Evolutionary conservation across 192 early-diverging fungal genomes (phyloP).

Genomic region (Podila horticola): DNA sequence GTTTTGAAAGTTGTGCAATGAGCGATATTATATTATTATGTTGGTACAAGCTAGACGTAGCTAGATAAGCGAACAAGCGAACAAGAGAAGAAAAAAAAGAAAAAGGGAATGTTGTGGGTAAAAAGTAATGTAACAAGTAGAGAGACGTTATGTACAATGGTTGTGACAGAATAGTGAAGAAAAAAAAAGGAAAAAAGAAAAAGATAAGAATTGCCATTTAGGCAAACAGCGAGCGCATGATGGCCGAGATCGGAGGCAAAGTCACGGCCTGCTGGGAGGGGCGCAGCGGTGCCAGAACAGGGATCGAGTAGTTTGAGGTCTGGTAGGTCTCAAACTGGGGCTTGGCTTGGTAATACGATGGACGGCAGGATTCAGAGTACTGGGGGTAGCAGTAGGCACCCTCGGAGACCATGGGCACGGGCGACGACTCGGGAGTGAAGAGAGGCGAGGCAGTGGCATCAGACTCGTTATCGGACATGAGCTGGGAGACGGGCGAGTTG

Average conservation of each 20-base stretch:
- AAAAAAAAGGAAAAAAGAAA: not conserved
- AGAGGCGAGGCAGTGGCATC: constrained; percentile 38
- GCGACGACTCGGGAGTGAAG: constrained; percentile 62
- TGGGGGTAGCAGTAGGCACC: not conserved
- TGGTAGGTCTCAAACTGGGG: not conserved
- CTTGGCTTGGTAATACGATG: not conserved
- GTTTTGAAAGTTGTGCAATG: not conserved
- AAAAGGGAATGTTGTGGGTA: not conserved
- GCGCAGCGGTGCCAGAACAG: constrained; percentile 21
- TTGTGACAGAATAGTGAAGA: not conserved
- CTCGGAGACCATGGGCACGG: constrained; percentile 31
- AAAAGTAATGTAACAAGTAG: not conserved
- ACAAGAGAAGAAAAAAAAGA: not conserved
- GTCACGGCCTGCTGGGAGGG: constrained; percentile 11
- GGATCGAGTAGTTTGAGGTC: not conserved
- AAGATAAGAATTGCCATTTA: constrained; percentile 10
- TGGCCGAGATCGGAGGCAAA: constrained; percentile 40
- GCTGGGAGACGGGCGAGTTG: constrained; percentile 34
- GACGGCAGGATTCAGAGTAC: not conserved
- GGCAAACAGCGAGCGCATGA: constrained; percentile 22
- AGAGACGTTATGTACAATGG: not conserved
- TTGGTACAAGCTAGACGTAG: no score
- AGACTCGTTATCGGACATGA: constrained; percentile 44
- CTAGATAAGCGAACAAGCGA: no score
- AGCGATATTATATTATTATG: not conserved